Evolutionary conservation across 225 moss, liverwort and hornwort species (phyloP).

Genomic region (Thuidium tamariscinum): DNA sequence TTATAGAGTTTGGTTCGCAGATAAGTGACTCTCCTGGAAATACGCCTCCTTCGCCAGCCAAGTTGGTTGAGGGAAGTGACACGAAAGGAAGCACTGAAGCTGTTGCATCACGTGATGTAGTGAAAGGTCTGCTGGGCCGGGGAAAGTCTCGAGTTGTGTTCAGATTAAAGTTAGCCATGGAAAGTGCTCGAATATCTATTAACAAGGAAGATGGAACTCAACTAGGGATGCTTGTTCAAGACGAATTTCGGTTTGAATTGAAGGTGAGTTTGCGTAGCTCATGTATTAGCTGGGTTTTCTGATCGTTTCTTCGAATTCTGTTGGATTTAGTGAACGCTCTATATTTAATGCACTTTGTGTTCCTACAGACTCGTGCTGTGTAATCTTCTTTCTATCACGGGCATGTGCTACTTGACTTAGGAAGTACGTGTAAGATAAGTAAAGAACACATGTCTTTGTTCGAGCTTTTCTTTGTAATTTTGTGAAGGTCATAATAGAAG

Average conservation of each 20-base stretch:
- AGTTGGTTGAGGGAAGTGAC: conserved; percentile 14
- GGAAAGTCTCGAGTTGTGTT: conserved; percentile 93
- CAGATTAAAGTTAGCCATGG: conserved; percentile 80
- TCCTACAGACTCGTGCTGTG: not conserved
- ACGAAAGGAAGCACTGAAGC: conserved; percentile 36
- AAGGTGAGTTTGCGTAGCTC: conserved; percentile 36
- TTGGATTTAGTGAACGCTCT: not conserved
- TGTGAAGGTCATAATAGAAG: not conserved
- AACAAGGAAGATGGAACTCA: conserved; percentile 98
- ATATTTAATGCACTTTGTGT: not conserved
- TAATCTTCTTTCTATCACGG: not conserved
- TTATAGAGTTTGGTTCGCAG: conserved; percentile 89
- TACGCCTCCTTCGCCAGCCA: conserved; percentile 9
- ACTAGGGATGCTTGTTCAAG: conserved; percentile 80
- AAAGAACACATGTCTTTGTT: not conserved
- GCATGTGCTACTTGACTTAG: not conserved
- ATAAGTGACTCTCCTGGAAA: conserved; percentile 58
- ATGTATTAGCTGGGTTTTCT: not conserved
- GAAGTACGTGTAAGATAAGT: not conserved
- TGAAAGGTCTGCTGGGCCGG: conserved; percentile 76
- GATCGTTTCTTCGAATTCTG: not conserved
- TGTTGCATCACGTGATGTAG: conserved; percentile 56
- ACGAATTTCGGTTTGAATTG: conserved; percentile 74
- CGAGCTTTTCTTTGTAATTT: not conserved
- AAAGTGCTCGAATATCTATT: conserved; percentile 90